phyloP scores from a whole-genome alignment of 73 alveolate genomes.

The Uronychia binucleata region DNA sequence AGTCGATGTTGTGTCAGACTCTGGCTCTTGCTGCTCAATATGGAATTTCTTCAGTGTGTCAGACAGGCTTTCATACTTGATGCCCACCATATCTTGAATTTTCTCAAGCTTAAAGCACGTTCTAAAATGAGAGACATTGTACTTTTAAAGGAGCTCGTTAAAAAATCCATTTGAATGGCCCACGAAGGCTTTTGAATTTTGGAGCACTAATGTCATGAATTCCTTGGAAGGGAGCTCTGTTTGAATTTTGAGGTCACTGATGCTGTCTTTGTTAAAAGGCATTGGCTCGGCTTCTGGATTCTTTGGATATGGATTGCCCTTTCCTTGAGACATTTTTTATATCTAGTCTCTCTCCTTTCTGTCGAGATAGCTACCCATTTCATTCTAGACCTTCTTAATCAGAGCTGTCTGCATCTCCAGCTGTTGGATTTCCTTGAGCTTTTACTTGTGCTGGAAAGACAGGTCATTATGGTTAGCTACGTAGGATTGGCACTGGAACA shows the following conservation, averaged over 20 bases:
- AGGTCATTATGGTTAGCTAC: no score
- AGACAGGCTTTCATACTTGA: background rate
- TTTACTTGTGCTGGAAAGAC: no score
- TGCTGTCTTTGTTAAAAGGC: no score
- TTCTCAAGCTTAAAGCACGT: background rate
- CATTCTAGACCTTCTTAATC: no score
- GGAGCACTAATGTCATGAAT: background rate
- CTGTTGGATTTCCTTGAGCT: no score
- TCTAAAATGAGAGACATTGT: background rate
- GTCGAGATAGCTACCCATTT: no score
- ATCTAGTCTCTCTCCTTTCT: no score
- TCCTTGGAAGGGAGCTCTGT: background rate
- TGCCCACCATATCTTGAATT: background rate
- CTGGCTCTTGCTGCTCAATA: background rate
- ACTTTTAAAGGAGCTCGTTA: background rate
- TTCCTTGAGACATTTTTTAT: no score
- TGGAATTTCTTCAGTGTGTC: background rate
- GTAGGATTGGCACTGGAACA: no score
- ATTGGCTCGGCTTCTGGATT: no score
- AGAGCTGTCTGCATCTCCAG: no score
- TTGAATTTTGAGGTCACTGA: background rate
- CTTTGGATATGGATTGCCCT: no score
- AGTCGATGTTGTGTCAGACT: background rate
- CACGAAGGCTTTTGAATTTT: background rate
- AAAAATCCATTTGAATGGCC: background rate